Evolutionary conservation across 176 grass and related monocot species (phyloP).

Genomic region (Hordeum marinum): DNA sequence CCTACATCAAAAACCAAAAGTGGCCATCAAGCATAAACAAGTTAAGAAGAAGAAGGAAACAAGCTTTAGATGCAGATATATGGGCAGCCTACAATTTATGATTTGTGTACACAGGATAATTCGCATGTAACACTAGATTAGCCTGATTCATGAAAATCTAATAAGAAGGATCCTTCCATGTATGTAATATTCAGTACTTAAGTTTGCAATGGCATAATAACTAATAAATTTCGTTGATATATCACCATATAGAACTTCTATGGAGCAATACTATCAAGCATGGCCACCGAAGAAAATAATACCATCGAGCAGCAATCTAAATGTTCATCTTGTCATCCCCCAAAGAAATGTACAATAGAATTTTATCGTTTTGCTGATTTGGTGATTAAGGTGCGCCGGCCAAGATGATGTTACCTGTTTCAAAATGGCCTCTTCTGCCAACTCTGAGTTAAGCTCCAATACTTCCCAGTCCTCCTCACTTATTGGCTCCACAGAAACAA

Average conservation of each 20-base stretch:
- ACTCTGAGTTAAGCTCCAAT: slow-evolving; percentile 8
- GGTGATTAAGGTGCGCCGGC: neutral
- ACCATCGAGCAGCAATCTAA: neutral
- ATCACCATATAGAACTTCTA: neutral
- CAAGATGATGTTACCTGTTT: neutral
- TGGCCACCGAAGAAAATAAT: neutral
- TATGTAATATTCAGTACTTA: neutral
- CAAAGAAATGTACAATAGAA: neutral
- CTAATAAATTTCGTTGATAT: neutral
- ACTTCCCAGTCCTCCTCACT: slow-evolving; percentile 7
- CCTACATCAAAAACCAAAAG: slow-evolving; percentile 26
- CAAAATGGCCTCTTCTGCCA: slow-evolving; percentile 2
- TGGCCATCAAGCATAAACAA: neutral
- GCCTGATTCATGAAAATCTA: neutral
- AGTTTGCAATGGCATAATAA: neutral
- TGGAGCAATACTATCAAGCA: neutral
- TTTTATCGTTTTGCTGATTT: neutral
- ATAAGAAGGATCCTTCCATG: neutral
- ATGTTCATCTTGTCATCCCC: neutral
- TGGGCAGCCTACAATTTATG: neutral
- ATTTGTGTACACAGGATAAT: neutral
- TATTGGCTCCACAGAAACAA: slow-evolving; percentile 6
- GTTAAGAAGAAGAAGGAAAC: neutral
- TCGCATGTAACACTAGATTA: neutral
- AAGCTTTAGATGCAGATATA: neutral